These are phyloP conservation scores for Dysphania ambrosioides DNA, from an alignment of 148 eudicot genomes.

Conservation along the genomic window DNA sequence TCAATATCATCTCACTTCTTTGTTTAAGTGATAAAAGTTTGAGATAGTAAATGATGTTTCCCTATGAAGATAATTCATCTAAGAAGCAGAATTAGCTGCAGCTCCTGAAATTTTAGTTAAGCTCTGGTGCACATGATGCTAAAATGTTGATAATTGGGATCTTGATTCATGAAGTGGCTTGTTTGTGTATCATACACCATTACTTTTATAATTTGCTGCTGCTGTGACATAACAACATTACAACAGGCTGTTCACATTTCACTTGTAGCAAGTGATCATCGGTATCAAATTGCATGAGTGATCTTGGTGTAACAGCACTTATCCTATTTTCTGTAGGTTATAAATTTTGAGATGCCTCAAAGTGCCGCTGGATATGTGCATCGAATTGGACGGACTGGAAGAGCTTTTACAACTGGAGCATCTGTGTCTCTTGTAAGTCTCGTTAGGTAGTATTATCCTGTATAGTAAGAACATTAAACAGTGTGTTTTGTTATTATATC, in stretches of 20 bases:
- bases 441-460: background rate
- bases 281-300: background rate
- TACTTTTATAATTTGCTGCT: background rate
- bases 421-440: constrained; percentile 85
- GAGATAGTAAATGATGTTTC: background rate
- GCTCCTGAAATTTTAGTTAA: background rate
- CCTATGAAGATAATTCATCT: background rate
- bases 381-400: constrained; percentile 98
- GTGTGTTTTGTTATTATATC: background rate
- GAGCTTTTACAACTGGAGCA: constrained; percentile 86
- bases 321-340: constrained; percentile 42
- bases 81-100: background rate
- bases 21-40: background rate
- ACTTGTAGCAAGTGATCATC: background rate
- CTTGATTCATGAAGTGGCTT: no score
- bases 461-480: background rate
- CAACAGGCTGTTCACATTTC: background rate
- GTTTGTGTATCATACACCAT: background rate
- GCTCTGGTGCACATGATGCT: background rate
- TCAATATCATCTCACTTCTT: background rate
- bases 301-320: background rate
- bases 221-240: background rate
- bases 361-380: constrained; percentile 81
- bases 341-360: constrained; percentile 91
- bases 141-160: background rate